Conservation (phyloP, 441 rosid species). For the Macaranga tanarius region DNA sequence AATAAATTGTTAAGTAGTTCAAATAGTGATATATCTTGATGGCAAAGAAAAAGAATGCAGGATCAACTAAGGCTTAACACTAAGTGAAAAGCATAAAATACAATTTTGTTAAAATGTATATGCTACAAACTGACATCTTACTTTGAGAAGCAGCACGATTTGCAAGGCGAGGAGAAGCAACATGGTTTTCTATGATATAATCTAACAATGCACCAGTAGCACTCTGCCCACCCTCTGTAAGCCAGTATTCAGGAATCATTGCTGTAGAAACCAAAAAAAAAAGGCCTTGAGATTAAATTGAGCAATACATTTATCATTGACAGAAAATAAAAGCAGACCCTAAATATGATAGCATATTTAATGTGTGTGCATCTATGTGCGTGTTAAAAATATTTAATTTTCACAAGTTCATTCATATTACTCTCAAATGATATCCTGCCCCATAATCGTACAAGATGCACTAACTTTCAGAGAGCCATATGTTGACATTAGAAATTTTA, state of each 20-base stretch:
- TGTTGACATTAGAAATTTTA: neutral
- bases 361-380: neutral
- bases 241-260: slow-evolving; percentile 94
- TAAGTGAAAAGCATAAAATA: slow-evolving; percentile 11
- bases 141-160: slow-evolving; percentile 89
- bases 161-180: slow-evolving; percentile 86
- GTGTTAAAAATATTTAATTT: neutral
- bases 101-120: neutral
- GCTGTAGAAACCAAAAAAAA: slow-evolving; percentile 38
- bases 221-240: slow-evolving; percentile 98
- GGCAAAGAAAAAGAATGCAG: slow-evolving; percentile 20
- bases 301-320: neutral
- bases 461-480: slow-evolving; percentile 10
- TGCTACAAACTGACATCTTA: slow-evolving; percentile 31
- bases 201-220: slow-evolving; percentile 95
- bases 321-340: slow-evolving; percentile 1
- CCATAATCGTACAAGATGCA: slow-evolving; percentile 1
- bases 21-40: slow-evolving; percentile 73
- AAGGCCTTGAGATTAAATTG: neutral
- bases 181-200: slow-evolving; percentile 78
- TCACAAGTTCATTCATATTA: neutral
- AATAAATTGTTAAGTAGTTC: slow-evolving; percentile 64
- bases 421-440: slow-evolving; percentile 1
- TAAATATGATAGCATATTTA: neutral
- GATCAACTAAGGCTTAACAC: neutral